Conservation (phyloP, 495 filamentous ascomycete genomes). For the Polyplosphaeria fusca region DNA sequence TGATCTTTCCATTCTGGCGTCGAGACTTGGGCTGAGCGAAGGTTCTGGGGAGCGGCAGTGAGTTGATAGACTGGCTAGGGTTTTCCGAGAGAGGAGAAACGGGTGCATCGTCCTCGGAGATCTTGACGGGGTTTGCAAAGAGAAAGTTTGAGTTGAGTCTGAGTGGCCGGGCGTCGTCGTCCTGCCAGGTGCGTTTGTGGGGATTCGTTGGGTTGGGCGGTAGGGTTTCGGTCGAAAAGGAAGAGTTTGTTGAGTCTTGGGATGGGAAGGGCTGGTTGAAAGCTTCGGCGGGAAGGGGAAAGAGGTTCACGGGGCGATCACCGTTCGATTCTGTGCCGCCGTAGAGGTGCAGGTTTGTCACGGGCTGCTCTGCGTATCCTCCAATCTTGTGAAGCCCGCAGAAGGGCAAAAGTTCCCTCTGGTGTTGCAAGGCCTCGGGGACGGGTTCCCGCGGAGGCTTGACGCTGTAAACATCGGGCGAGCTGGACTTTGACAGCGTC, state of each 20-base stretch:
- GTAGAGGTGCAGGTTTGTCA: conserved; percentile 24
- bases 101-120: conserved; percentile 26
- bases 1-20: conserved; percentile 9
- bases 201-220: conserved; percentile 18
- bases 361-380: conserved; percentile 50
- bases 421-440: conserved; percentile 29
- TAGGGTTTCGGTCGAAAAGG: conserved; percentile 8
- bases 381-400: conserved; percentile 69
- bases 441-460: conserved; percentile 20
- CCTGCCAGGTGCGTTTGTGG: conserved; percentile 27
- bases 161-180: conserved; percentile 13
- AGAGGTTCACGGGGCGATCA: conserved; percentile 11
- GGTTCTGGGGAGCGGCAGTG: conserved; percentile 18
- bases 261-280: conserved; percentile 30
- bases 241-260: conserved; percentile 11
- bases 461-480: conserved; percentile 12
- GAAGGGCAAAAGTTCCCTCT: conserved; percentile 65
- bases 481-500: conserved; percentile 4
- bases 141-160: conserved; percentile 7
- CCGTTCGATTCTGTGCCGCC: conserved; percentile 9
- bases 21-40: conserved; percentile 30
- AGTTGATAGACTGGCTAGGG: conserved; percentile 6
- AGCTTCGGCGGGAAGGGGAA: conserved; percentile 13
- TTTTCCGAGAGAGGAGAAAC: conserved; percentile 26
- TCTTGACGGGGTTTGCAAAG: conserved; percentile 17